Evolutionary conservation across 768 basidiomycete species (phyloP).

Genomic region (Aureoboletus auriporus): DNA sequence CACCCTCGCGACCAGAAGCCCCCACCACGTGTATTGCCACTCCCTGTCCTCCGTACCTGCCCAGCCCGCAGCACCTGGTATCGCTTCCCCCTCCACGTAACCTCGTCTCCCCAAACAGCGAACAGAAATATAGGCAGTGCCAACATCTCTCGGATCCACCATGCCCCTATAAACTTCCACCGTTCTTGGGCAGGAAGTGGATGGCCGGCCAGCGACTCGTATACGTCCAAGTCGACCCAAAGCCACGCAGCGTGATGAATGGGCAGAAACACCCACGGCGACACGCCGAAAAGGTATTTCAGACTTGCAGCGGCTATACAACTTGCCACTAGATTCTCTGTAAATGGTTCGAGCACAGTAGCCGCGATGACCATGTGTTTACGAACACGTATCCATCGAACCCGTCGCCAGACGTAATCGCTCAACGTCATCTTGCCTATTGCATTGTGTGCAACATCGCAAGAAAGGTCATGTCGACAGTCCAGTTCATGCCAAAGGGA

Average conservation of each 20-base stretch:
- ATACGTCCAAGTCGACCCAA: constrained; percentile 77
- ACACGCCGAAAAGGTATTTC: constrained; percentile 45
- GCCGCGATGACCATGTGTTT: constrained; percentile 90
- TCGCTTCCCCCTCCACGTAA: constrained; percentile 81
- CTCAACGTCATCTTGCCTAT: constrained; percentile 83
- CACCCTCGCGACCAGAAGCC: constrained; percentile 27
- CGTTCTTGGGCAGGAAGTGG: constrained; percentile 46
- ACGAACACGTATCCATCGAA: constrained; percentile 95
- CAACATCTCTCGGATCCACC: constrained; percentile 74
- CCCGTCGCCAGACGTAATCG: constrained; percentile 85
- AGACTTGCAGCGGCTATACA: constrained; percentile 57
- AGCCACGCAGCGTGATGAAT: constrained; percentile 71
- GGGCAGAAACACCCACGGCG: constrained; percentile 50
- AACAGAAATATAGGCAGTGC: constrained; percentile 86
- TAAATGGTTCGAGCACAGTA: constrained; percentile 88
- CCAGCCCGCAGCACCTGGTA: constrained; percentile 78
- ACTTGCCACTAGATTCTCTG: constrained; percentile 77
- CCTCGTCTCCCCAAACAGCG: constrained; percentile 77
- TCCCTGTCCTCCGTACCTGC: constrained; percentile 44
- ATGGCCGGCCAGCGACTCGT: constrained; percentile 68
- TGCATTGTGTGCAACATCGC: constrained; percentile 85
- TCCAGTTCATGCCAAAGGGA: constrained; percentile 93
- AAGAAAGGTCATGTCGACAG: constrained; percentile 83
- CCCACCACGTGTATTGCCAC: constrained; percentile 8
- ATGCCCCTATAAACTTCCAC: constrained; percentile 68